These are phyloP conservation scores for Calonectria henricotiae DNA, from an alignment of 2,329 filamentous ascomycete species.

Conservation along the genomic window DNA sequence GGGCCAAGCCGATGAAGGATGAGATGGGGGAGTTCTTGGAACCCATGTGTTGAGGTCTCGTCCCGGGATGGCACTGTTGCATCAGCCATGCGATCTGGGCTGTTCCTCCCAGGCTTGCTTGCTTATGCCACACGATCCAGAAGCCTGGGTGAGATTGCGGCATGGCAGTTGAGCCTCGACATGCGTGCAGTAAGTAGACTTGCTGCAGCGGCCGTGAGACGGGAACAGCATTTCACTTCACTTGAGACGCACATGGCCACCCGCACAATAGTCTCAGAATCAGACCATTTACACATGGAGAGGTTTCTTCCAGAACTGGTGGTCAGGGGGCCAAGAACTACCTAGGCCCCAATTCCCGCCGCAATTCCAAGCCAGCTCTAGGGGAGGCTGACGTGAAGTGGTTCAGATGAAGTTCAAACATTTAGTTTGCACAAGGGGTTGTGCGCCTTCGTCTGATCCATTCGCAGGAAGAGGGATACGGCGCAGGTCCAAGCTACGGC, in stretches of 20 bases:
- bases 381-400: conserved; percentile 18
- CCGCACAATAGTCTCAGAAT: conserved; percentile 16
- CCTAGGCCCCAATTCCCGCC: conserved; percentile 15
- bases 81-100: conserved; percentile 48
- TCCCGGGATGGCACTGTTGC: conserved; percentile 56
- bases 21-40: conserved; percentile 42
- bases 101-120: conserved; percentile 35
- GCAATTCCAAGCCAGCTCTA: conserved; percentile 10
- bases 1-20: conserved; percentile 30
- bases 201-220: background rate
- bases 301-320: conserved; percentile 9
- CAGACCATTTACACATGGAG: background rate
- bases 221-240: conserved; percentile 7
- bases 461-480: background rate
- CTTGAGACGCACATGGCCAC: conserved; percentile 13
- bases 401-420: conserved; percentile 20
- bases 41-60: conserved; percentile 50
- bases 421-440: conserved; percentile 14
- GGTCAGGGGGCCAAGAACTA: background rate
- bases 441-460: conserved; percentile 18
- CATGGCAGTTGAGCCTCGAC: conserved; percentile 24
- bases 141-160: conserved; percentile 20
- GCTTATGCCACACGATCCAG: conserved; percentile 34
- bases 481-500: conserved; percentile 1
- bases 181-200: conserved; percentile 1